Base-by-base conservation (phyloP, 495 filamentous ascomycete genomes). In the Talaromyces ruber region DNA sequence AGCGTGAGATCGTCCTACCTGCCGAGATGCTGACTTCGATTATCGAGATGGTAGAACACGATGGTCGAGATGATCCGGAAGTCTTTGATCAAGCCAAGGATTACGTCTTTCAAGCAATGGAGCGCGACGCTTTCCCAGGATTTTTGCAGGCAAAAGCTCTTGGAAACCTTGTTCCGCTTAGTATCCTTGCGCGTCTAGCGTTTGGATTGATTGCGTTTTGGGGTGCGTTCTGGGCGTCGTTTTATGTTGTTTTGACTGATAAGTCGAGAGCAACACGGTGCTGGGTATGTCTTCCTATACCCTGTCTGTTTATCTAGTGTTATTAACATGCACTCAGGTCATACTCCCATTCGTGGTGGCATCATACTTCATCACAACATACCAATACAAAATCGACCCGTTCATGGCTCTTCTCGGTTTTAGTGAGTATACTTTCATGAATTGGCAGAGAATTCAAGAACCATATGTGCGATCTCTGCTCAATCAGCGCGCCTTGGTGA, bases 71-170 rank as follows among this genome's bases (percentile, higher is more conserved):
- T 65, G 94, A 99, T 69, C 94, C 94, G 1, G 94, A 98, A 70
- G 86, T 99, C 11, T 99, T 99, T 64, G 93, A 97, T 70, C 86
- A 88, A 2, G 94, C 94, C 26, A 98, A 98, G 74, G 95, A 99
- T 76, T 99, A 98, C 71, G 93, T 97, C 53, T 99, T 97, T 74
- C 95, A 98, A 70, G 94, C 94, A 3, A 99, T 99, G 95, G 94
- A 99, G 74, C 86, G 95, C 47, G 94, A 98, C 75, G 94, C 94
- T 14, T 98, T 97, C 74, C 94, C 94, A 4, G 93, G 93, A 24
- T 98, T 98, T 79, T 83, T 98, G 64, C 86, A 91, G 66, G 87
- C 89, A 68, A 97, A 97, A 77, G 94, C 93, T 6, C 81, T 98
- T 14, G 95, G 95, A 45, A 98, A 98, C 68, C 79, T 98, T 1